A percentile compares a stretch with the other conserved stretches of the same genome.
These are phyloP conservation scores for Elasticomyces elasticus DNA, from an alignment of 495 filamentous ascomycete genomes.

Conservation along the genomic window DNA sequence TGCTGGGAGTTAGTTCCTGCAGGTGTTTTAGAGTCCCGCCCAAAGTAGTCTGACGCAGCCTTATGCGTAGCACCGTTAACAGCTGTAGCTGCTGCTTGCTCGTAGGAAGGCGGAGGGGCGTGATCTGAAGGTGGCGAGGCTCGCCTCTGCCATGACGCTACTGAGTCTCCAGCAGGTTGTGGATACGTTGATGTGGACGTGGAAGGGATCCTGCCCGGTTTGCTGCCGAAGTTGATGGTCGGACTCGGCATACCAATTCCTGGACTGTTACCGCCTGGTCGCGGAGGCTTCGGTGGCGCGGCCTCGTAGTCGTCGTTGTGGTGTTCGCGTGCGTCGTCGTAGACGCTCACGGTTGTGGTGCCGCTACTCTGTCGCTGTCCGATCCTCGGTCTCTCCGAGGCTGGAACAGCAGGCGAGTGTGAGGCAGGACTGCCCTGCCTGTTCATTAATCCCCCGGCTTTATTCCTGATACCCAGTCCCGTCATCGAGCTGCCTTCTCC, in stretches of 20 bases:
- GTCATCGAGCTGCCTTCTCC: slow-evolving; percentile 20
- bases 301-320: slow-evolving; percentile 11
- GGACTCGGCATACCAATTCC: slow-evolving; percentile 8
- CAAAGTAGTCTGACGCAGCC: background rate
- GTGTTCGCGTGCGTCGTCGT: background rate
- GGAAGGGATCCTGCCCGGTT: slow-evolving; percentile 16
- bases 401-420: background rate
- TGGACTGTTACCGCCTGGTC: slow-evolving; percentile 4
- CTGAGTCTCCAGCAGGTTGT: too few species aligned
- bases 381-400: background rate
- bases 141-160: too few species aligned
- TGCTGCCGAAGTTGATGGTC: slow-evolving; percentile 6
- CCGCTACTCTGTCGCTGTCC: background rate
- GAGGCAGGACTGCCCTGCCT: background rate
- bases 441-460: background rate
- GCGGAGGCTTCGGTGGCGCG: slow-evolving; percentile 19
- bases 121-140: too few species aligned
- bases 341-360: background rate
- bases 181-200: too few species aligned
- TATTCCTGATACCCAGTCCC: slow-evolving; percentile 16
- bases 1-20: slow-evolving; percentile 9
- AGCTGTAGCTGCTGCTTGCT: background rate
- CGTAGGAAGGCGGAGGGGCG: slow-evolving; percentile 3
- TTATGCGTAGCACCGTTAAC: background rate
- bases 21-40: background rate